These are phyloP conservation scores for Xylaria acuta DNA, from an alignment of 495 filamentous ascomycete species.

Conservation along the genomic window DNA sequence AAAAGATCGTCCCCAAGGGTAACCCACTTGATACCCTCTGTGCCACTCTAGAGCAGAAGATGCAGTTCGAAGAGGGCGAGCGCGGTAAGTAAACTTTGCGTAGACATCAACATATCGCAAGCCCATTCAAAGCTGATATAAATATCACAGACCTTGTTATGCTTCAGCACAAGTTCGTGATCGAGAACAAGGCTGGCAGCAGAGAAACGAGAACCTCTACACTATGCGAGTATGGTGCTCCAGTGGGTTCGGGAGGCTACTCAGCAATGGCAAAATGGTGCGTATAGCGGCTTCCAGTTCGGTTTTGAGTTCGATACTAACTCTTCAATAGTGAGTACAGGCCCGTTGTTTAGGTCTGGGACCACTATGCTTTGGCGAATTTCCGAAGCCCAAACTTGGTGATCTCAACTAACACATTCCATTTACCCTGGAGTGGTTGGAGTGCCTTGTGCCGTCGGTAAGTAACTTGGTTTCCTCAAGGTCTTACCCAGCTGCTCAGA, in stretches of 20 bases:
- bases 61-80: slow-evolving; percentile 85
- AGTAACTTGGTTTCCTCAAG: slow-evolving; percentile 21
- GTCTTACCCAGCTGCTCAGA: background rate
- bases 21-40: slow-evolving; percentile 90
- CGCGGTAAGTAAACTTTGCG: slow-evolving; percentile 44
- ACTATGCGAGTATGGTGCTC: slow-evolving; percentile 84
- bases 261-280: slow-evolving; percentile 81
- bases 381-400: background rate
- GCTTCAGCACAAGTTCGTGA: slow-evolving; percentile 93
- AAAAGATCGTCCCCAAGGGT: slow-evolving; percentile 72
- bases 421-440: slow-evolving; percentile 43
- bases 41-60: slow-evolving; percentile 88
- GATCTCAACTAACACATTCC: slow-evolving; percentile 33
- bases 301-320: background rate
- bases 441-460: slow-evolving; percentile 25
- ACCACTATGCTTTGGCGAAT: background rate
- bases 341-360: background rate
- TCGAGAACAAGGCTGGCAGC: slow-evolving; percentile 75
- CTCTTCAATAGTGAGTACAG: slow-evolving; percentile 14
- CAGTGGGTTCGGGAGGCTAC: slow-evolving; percentile 79
- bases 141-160: slow-evolving; percentile 55
- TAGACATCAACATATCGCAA: background rate
- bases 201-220: slow-evolving; percentile 81
- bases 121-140: slow-evolving; percentile 11
- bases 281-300: background rate